These are phyloP conservation scores for Orobanche coerulescens DNA, from an alignment of 257 asterid species.

Conservation along the genomic window DNA sequence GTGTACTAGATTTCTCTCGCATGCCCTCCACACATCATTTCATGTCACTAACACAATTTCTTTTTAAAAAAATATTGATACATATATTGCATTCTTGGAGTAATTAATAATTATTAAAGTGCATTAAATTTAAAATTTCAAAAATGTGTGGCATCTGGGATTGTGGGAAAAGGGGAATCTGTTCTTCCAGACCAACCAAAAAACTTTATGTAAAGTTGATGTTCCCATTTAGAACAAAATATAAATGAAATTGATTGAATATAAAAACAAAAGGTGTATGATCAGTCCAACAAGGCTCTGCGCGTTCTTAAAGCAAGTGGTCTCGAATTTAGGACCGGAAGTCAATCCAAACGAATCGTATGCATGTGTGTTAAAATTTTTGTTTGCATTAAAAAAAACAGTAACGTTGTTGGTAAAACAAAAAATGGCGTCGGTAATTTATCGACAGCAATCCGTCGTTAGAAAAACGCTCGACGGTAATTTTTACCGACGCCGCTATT, in stretches of 20 bases:
- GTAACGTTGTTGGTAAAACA: no score
- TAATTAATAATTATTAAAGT: not conserved
- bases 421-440: no score
- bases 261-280: not conserved
- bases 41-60: conserved; percentile 28
- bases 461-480: no score
- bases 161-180: conserved; percentile 27
- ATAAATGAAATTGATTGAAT: not conserved
- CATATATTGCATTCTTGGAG: not conserved
- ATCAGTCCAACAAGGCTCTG: no score
- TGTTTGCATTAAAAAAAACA: not conserved
- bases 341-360: no score
- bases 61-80: conserved; percentile 24
- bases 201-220: conserved; percentile 37
- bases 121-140: not conserved
- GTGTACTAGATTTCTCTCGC: conserved; percentile 17
- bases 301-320: no score
- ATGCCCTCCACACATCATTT: conserved; percentile 31
- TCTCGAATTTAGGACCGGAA: no score
- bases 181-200: conserved; percentile 27
- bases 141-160: conserved; percentile 3
- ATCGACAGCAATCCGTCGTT: no score
- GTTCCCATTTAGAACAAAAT: conserved; percentile 31
- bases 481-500: no score
- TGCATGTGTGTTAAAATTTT: not conserved